Conservation (phyloP, 768 basidiomycete species). For the Sutorius australiensis region DNA sequence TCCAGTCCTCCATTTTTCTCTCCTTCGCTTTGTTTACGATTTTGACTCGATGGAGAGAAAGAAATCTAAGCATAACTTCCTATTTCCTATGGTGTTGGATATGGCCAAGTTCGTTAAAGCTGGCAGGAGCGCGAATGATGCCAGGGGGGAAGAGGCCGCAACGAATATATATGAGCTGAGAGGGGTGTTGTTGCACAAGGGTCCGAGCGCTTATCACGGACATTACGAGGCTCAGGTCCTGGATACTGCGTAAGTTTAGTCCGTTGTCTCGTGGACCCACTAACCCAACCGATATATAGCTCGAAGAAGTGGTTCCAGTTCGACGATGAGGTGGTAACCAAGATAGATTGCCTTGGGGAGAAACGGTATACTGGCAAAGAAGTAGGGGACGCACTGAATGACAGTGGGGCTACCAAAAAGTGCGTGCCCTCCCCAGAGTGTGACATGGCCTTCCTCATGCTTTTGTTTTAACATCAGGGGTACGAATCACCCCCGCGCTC, state of each 20-base stretch:
- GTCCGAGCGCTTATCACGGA: conserved; percentile 86
- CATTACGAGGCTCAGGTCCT: conserved; percentile 87
- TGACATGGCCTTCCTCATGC: not conserved
- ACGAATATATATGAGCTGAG: conserved; percentile 70
- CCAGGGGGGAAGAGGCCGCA: conserved; percentile 12
- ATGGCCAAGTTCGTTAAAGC: conserved; percentile 60
- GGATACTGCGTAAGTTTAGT: conserved; percentile 54
- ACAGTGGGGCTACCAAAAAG: conserved; percentile 25
- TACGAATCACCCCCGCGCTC: conserved; percentile 33
- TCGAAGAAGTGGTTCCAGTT: conserved; percentile 82
- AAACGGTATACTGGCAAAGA: conserved; percentile 35
- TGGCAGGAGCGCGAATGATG: conserved; percentile 24
- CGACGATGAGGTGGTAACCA: conserved; percentile 83
- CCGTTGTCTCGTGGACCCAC: not conserved
- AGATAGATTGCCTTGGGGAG: conserved; percentile 52
- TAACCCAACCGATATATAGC: conserved; percentile 35
- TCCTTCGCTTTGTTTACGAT: conserved; percentile 93
- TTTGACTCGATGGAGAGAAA: conserved; percentile 71
- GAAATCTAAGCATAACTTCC: conserved; percentile 79
- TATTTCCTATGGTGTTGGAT: conserved; percentile 71
- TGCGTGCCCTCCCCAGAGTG: conserved; percentile 14
- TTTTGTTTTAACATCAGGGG: conserved; percentile 15
- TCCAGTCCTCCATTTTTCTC: conserved; percentile 85
- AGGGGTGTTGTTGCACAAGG: conserved; percentile 86
- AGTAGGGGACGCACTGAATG: conserved; percentile 25